Percentiles rank a stretch among this genome's conserved stretches.
phyloP scores from a whole-genome alignment of 148 eudicot species.

The Fagopyrum esculentum region DNA sequence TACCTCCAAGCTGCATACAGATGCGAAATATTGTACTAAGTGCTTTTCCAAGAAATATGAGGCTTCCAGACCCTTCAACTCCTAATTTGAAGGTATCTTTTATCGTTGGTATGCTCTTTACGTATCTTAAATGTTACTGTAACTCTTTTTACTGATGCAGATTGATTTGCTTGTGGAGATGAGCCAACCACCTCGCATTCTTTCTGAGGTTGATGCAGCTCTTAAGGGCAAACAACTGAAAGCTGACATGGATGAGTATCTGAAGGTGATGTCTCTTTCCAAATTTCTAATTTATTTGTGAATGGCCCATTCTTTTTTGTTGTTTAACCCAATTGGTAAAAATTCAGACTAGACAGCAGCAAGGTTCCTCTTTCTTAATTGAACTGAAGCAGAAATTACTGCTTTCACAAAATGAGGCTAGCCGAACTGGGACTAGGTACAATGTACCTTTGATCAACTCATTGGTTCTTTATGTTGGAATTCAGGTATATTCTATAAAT shows the following conservation, averaged over 20 bases:
- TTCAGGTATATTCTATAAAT: constrained; percentile 44
- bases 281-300: neutral
- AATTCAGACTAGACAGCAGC: constrained; percentile 56
- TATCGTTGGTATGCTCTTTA: neutral
- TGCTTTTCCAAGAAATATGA: constrained; percentile 98
- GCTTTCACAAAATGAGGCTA: constrained; percentile 61
- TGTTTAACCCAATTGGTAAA: neutral
- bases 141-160: constrained; percentile 26
- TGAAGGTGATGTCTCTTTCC: constrained; percentile 42
- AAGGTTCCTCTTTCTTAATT: constrained; percentile 53
- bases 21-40: constrained; percentile 96
- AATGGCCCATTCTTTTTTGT: neutral
- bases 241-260: constrained; percentile 74
- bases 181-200: constrained; percentile 77
- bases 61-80: constrained; percentile 96
- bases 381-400: constrained; percentile 79
- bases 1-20: constrained; percentile 95
- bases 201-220: constrained; percentile 80
- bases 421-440: constrained; percentile 77
- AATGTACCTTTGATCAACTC: constrained; percentile 95
- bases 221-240: constrained; percentile 80
- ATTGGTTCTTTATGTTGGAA: constrained; percentile 90
- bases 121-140: too few relatives aligned
- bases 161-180: constrained; percentile 83
- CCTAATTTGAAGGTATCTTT: constrained; percentile 75